phyloP scores from a whole-genome alignment of 805 yeast genomes.

The Saccharomyces mikatae region DNA sequence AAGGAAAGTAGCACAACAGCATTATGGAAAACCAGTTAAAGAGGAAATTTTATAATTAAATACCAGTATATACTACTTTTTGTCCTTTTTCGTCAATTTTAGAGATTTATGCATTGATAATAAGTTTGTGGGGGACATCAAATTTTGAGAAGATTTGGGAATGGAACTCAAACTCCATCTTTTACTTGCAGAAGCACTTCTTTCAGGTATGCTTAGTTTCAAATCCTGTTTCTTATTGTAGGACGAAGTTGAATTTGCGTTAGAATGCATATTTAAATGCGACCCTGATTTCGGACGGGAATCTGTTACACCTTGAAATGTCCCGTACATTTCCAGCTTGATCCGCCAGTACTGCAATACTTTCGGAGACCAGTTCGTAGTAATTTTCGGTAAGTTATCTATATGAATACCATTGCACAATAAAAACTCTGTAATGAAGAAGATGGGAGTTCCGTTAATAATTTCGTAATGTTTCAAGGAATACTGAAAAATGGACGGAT shows the following conservation, averaged over 20 bases:
- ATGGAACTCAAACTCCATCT: slow-evolving; percentile 13
- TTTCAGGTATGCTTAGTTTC: background rate
- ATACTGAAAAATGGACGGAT: slow-evolving; percentile 36
- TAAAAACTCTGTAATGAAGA: slow-evolving; percentile 48
- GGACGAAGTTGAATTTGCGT: background rate
- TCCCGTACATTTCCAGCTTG: slow-evolving; percentile 30
- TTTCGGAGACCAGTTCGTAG: slow-evolving; percentile 34
- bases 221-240: background rate
- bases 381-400: slow-evolving; percentile 27
- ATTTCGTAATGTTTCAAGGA: slow-evolving; percentile 41
- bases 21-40: background rate
- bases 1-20: background rate
- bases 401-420: slow-evolving; percentile 48
- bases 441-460: slow-evolving; percentile 30
- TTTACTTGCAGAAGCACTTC: background rate
- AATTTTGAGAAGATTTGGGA: slow-evolving; percentile 8
- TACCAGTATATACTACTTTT: background rate
- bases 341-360: slow-evolving; percentile 51
- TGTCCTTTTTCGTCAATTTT: slow-evolving; percentile 7
- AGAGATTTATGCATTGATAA: slow-evolving; percentile 11
- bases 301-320: background rate
- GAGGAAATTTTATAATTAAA: background rate
- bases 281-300: background rate
- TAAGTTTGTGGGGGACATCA: slow-evolving; percentile 11
- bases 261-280: background rate